Evolutionary conservation across 371 early-diverging fungal species (phyloP), one percentile per base, ranked within the genome.

Genomic region (Dichotomocladium elegans): DNA sequence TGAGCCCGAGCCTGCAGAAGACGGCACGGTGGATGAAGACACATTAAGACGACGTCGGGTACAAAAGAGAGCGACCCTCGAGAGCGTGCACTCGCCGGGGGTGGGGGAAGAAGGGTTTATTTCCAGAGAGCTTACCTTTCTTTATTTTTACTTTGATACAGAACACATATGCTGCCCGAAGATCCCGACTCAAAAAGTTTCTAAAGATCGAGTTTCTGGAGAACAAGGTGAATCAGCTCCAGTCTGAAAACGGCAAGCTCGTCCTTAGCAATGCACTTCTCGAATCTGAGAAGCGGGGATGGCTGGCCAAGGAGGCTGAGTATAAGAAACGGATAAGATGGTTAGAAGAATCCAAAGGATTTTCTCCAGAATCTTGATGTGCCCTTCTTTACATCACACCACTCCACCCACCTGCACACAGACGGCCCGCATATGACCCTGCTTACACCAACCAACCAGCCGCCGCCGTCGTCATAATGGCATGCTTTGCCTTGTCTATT

Each of bases 101-200:
- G 3, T 44, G 22, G 44, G 15, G 48, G 29, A 3, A 9, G 33
- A 6, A 15, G 30, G 33, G 21, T 37, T 6, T 15, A 7, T 4
- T 17, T 37, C 37, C 5, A 3, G 21, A 12, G 5, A 21, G 8
- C 37, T 37, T n/a, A 17, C 4, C 6, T 1, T 7, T 28, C 1
- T 30, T 29, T 33, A 30, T 14, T 44, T n/a, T 4, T 14, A 26
- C 14, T 6, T 6, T 47, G 17, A 8, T 24, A 34, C 26, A 90
- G 83, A 95, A 95, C 77, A 94, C 94, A 12, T 90, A 91, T 57
- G 95, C 96, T 3, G 96, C 96, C 15, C 87, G 96, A 48, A 86
- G 94, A 56, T 92, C 92, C 19, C 88, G 96, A 35, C 72, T 87
- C 60, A 88, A 91, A 67, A 95, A 93, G 79, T 72, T 89, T 42